Base-by-base conservation (phyloP, 805 yeast species). In the Ogataea wickerhamii region DNA sequence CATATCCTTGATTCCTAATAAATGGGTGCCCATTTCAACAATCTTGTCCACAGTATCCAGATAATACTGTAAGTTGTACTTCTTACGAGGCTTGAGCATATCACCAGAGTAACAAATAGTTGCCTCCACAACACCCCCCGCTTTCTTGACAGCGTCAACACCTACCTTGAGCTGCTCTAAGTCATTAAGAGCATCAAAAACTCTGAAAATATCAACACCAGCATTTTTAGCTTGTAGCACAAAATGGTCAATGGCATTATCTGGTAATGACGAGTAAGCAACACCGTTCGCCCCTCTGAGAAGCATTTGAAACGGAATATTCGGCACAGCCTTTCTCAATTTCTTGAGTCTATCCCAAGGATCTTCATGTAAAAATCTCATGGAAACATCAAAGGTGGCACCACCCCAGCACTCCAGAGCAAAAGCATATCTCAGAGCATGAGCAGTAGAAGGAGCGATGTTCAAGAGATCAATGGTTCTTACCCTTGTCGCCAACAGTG, bases 391-490 rank as follows among this genome's bases (percentile, higher is more conserved):
- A 56, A 93, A 93, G 26, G 99, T 93, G 38, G 99, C 99, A 68
- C 99, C 99, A 69, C 99, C 99, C 99, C 99, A 93, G 73, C 98
- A 93, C 70, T 93, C 99, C 38, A 93, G 71, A 14, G 99, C 93
- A 64, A 88, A 93, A 3, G 95, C 95, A 47, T 91, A 89, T 49
- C 82, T 66, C 53, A 88, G 68, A 16, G 96, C 98, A 58, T 84
- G 82, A 3, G 96, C 86, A 22, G 99, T 93, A 40, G 94, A 78
- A 43, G 88, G 89, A 17, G 98, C 99, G 69, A 93, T 87, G 52
- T 88, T 84, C 36, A 82, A 70, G 57, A 93, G 70, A 66, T 93
- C 99, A 52, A 85, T 76, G 18, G 98, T 93, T 68, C 99, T 81
- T 26, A 93, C 94, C 68, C 98, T 84, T 28, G 99, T 93, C 7